These are phyloP conservation scores for Microcyclosporella mali DNA, from an alignment of 2,329 filamentous ascomycete genomes.

Conservation along the genomic window DNA sequence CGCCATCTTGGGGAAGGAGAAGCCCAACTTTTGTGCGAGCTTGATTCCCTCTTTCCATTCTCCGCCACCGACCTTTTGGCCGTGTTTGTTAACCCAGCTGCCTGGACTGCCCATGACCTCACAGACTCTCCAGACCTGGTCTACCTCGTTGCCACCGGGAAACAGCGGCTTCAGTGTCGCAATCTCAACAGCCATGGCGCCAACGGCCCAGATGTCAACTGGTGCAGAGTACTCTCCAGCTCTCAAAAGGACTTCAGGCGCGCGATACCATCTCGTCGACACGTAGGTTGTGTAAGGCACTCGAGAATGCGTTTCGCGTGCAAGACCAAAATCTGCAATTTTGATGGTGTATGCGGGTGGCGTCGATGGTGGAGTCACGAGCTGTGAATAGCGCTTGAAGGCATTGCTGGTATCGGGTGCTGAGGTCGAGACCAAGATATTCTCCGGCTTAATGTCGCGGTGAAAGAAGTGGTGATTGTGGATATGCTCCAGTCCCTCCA, in stretches of 20 bases:
- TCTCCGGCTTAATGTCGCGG: constrained; percentile 98
- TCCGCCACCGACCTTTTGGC: constrained; percentile 79
- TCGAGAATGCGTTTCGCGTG: constrained; percentile 94
- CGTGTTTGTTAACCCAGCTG: constrained; percentile 94
- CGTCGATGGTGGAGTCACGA: constrained; percentile 91
- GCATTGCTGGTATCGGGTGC: constrained; percentile 74
- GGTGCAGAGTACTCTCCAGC: constrained; percentile 96
- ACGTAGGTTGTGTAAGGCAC: constrained; percentile 97
- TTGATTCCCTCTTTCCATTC: constrained; percentile 95
- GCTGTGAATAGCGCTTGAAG: constrained; percentile 84
- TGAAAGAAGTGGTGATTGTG: constrained; percentile 97
- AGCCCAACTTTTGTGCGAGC: constrained; percentile 90
- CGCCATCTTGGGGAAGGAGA: constrained; percentile 98
- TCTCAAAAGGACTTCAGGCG: constrained; percentile 85
- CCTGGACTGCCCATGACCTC: constrained; percentile 99
- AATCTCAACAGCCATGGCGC: constrained; percentile 97
- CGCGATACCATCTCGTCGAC: constrained; percentile 91
- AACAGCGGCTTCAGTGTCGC: constrained; percentile 95
- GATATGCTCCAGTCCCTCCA: constrained; percentile 93
- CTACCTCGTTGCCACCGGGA: constrained; percentile 95
- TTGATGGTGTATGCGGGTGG: constrained; percentile 93
- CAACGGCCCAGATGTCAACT: constrained; percentile 97
- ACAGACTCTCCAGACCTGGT: constrained; percentile 97
- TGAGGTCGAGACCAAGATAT: constrained; percentile 93
- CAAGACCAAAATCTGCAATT: constrained; percentile 95